A percentile compares a stretch with the other conserved stretches of the same genome.
These are phyloP conservation scores for Tolypocladium ophioglossoides DNA, from an alignment of 2,329 filamentous ascomycete genomes.

Conservation along the genomic window DNA sequence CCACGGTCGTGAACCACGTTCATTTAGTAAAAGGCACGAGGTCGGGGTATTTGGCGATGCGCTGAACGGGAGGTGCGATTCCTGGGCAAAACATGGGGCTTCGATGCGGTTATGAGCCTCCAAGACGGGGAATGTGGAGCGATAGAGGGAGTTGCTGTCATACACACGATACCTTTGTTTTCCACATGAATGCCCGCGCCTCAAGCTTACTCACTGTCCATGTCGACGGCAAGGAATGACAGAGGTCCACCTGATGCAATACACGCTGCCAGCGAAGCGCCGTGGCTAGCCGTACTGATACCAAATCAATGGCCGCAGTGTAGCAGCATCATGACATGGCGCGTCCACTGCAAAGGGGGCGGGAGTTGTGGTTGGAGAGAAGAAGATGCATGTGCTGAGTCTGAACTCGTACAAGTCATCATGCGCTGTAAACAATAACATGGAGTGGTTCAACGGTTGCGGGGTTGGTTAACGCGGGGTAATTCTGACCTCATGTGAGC, in stretches of 20 bases:
- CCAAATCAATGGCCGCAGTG: background rate
- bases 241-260: too few relatives aligned
- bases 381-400: too few relatives aligned
- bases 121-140: background rate
- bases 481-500: background rate
- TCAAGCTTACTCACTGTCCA: too few relatives aligned
- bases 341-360: too few relatives aligned
- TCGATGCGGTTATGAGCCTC: conserved; percentile 10
- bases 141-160: background rate
- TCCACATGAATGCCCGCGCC: too few relatives aligned
- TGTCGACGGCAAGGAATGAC: too few relatives aligned
- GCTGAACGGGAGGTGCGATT: conserved; percentile 16
- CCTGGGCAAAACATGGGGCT: conserved; percentile 10
- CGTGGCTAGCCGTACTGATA: background rate
- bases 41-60: conserved; percentile 12
- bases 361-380: too few relatives aligned
- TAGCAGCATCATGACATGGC: background rate
- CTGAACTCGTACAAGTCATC: too few relatives aligned
- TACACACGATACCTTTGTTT: background rate
- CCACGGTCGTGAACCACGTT: background rate
- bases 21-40: too few relatives aligned
- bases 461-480: background rate
- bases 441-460: background rate
- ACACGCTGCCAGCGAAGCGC: background rate
- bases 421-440: too few relatives aligned